Conservation (phyloP, 768 basidiomycete species). For the Lactifluus rugatus region DNA sequence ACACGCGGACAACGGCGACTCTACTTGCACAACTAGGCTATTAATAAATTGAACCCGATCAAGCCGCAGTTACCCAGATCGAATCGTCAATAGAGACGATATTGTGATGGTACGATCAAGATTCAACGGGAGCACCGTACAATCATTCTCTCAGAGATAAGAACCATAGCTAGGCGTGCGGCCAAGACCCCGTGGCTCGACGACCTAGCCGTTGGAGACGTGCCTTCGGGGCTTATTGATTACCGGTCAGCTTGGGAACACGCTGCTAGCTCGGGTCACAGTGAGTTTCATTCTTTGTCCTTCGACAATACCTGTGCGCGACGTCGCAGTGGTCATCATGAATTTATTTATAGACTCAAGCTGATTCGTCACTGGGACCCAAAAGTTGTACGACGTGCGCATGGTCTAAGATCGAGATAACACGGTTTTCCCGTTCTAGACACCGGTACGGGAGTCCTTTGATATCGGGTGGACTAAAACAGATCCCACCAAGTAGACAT, state of each 20-base stretch:
- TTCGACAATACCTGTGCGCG: background rate
- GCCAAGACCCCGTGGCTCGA: background rate
- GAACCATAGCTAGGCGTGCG: background rate
- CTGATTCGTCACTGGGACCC: background rate
- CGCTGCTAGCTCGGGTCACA: background rate
- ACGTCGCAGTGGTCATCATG: background rate
- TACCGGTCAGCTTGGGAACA: too few species aligned
- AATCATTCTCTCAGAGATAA: background rate
- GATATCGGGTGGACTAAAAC: background rate
- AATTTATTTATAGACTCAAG: background rate
- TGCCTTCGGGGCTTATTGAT: too few species aligned
- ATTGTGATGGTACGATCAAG: background rate
- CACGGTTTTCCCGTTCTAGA: background rate
- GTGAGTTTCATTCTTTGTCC: background rate
- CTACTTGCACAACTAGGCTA: background rate
- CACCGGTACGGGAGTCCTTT: background rate
- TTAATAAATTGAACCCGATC: background rate
- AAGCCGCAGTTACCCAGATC: background rate
- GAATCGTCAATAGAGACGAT: background rate
- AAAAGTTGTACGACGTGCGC: background rate
- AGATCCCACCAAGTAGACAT: background rate
- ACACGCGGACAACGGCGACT: background rate
- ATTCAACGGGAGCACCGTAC: background rate
- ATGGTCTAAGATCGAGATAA: background rate
- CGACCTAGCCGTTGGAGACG: background rate